Base-by-base conservation (phyloP, 176 grass and related monocot species). In the Paspalum notatum region DNA sequence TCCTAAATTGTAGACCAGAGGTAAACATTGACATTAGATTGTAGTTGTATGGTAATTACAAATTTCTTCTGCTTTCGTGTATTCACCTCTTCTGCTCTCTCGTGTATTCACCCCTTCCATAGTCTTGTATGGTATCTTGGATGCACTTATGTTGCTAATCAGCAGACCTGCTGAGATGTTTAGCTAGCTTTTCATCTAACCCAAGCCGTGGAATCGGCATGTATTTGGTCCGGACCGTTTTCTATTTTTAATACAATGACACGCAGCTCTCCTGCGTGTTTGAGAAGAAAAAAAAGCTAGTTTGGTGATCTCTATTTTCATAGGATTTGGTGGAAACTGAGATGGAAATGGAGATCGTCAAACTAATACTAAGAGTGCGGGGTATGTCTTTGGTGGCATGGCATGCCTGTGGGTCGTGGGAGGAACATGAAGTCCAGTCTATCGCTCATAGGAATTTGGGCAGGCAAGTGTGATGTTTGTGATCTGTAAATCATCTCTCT, bases 1-100 rank as follows among this genome's bases (percentile, higher is more conserved):
- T 77, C 26, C 59, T 20, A 47, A 82, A 66, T 45, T 78, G 78
- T 73, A 68, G 73, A 86, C 67, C 79, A 82, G 66, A 27, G 60
- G 62, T 75, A 66, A 82, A 82, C 79, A 68, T 90, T 78, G 67
- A 82, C 60, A 86, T 86, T 90, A 90, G 88, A 83, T 79, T 83
- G 74, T 90, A 90, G 78, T 37, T 90, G 74, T 90, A 90, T 7
- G 51, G 52, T 68, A 79, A 86, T 79, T 84, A 62, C 62, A 80
- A 68, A 65, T 90, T 90, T 82, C 32, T 54, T 49, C 40, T 38
- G 56, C 16, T 83, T 65, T 41, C 50, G 21, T 88, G 66, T 78
- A 66, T 76, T 56, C 12, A 13, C 68, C n/a, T 82, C 32, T 54
- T 49, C 40, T 38, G 56, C 16, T 83, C 65, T 42, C 50, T 32